Conservation (phyloP, 306 rosid genomes). For the Rosa rugosa region DNA sequence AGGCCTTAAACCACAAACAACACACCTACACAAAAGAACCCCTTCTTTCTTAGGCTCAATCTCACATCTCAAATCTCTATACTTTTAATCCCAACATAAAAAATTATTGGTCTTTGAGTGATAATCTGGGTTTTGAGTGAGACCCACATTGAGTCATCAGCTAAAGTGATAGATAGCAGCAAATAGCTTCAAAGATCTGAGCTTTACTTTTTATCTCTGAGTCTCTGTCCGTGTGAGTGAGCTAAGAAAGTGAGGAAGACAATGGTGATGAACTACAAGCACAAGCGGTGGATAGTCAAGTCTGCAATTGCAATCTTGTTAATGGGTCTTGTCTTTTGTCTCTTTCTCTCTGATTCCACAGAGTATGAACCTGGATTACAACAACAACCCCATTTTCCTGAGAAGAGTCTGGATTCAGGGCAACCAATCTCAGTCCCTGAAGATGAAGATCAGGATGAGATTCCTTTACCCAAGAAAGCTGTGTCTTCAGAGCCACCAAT, state of each 20-base stretch:
- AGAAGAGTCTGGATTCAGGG: slow-evolving; percentile 25
- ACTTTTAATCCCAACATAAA: neutral
- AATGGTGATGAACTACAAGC: slow-evolving; percentile 56
- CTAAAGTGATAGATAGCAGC: neutral
- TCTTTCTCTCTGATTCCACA: slow-evolving; percentile 49
- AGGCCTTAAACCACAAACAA: neutral
- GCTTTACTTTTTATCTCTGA: neutral
- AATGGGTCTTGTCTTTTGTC: slow-evolving; percentile 59
- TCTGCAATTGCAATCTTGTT: slow-evolving; percentile 45
- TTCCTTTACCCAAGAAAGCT: slow-evolving; percentile 34
- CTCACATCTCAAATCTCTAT: neutral
- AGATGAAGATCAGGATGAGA: slow-evolving; percentile 18
- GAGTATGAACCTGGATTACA: slow-evolving; percentile 46
- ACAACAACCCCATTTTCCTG: slow-evolving; percentile 45
- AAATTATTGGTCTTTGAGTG: neutral
- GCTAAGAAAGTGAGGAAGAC: slow-evolving; percentile 10
- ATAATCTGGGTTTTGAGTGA: neutral
- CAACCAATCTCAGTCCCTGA: slow-evolving; percentile 7
- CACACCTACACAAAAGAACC: no score
- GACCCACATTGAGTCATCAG: slow-evolving; percentile 12
- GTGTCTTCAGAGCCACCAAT: slow-evolving; percentile 15
- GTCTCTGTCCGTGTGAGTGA: neutral
- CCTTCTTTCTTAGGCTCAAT: neutral
- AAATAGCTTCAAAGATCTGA: slow-evolving; percentile 7
- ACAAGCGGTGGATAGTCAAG: slow-evolving; percentile 47